Percentiles rank a stretch among this genome's conserved stretches.
phyloP scores from a whole-genome alignment of 148 eudicot genomes.

The Spergularia bocconei region DNA sequence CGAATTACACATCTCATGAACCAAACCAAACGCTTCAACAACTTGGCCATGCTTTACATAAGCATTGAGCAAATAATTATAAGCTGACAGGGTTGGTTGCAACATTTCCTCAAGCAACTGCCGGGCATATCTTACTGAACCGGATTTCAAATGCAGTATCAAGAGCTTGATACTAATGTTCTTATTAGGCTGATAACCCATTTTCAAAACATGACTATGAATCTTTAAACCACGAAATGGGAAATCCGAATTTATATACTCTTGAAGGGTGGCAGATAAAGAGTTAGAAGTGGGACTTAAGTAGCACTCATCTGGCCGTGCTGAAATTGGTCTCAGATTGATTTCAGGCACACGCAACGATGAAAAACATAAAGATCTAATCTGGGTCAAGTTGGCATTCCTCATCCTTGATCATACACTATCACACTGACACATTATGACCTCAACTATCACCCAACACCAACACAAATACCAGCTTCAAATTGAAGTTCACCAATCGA shows the following conservation, averaged over 20 bases:
- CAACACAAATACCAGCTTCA: background rate
- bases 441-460: conserved; percentile 4
- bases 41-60: conserved; percentile 45
- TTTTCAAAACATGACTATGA: conserved; percentile 71
- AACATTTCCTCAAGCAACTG: conserved; percentile 71
- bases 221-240: conserved; percentile 77
- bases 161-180: conserved; percentile 72
- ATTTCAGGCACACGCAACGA: conserved; percentile 18
- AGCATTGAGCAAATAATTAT: conserved; percentile 75
- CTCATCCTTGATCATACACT: conserved; percentile 50
- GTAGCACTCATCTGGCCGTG: conserved; percentile 23
- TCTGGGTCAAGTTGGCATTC: conserved; percentile 25
- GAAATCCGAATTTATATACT: conserved; percentile 61
- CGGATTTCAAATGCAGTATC: conserved; percentile 51
- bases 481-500: background rate
- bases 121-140: conserved; percentile 54
- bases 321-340: conserved; percentile 10
- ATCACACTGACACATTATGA: background rate
- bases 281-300: conserved; percentile 29
- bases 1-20: conserved; percentile 37
- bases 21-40: conserved; percentile 46
- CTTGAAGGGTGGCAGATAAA: conserved; percentile 51
- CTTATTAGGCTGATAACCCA: conserved; percentile 53
- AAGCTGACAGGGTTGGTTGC: conserved; percentile 62
- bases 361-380: conserved; percentile 30